These are phyloP conservation scores for Phytophthora pluvialis DNA, from an alignment of 352 stramenopile species.

Conservation along the genomic window DNA sequence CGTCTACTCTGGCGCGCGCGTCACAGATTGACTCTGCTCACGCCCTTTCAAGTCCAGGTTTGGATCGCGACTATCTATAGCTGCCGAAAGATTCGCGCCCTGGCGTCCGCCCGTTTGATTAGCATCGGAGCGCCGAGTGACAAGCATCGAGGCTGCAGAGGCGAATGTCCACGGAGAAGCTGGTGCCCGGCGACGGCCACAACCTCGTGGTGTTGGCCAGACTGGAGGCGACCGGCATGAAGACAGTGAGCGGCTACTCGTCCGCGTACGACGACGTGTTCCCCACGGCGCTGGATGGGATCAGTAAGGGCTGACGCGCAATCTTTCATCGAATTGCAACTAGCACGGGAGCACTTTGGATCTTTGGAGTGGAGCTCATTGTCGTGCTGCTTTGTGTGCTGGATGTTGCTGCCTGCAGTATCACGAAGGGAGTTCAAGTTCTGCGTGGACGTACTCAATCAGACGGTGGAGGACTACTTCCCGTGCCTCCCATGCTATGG, in stretches of 20 bases:
- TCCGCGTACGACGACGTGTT: conserved; percentile 65
- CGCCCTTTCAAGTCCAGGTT: conserved; percentile 8
- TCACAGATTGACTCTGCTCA: background rate
- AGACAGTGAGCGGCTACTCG: conserved; percentile 62
- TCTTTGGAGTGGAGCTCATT: background rate
- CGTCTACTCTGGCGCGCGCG: no score
- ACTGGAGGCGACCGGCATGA: conserved; percentile 50
- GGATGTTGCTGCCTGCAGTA: conserved; percentile 39
- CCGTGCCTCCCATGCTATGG: conserved; percentile 75
- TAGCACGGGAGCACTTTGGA: background rate
- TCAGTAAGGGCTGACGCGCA: conserved; percentile 47
- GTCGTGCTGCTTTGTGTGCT: background rate
- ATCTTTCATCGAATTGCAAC: background rate
- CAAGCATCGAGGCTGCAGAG: conserved; percentile 1
- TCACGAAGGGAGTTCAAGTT: conserved; percentile 79
- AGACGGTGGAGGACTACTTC: conserved; percentile 77
- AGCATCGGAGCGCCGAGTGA: conserved; percentile 18
- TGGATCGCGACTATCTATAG: conserved; percentile 24
- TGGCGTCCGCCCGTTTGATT: conserved; percentile 23
- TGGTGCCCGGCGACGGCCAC: conserved; percentile 55
- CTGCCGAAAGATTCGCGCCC: conserved; percentile 15
- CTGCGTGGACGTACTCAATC: conserved; percentile 79
- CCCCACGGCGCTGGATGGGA: conserved; percentile 63
- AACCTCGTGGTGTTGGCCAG: conserved; percentile 62
- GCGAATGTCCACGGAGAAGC: conserved; percentile 64